phyloP scores from a whole-genome alignment of 345 rosid species.

The Eucalyptus pauciflora region DNA sequence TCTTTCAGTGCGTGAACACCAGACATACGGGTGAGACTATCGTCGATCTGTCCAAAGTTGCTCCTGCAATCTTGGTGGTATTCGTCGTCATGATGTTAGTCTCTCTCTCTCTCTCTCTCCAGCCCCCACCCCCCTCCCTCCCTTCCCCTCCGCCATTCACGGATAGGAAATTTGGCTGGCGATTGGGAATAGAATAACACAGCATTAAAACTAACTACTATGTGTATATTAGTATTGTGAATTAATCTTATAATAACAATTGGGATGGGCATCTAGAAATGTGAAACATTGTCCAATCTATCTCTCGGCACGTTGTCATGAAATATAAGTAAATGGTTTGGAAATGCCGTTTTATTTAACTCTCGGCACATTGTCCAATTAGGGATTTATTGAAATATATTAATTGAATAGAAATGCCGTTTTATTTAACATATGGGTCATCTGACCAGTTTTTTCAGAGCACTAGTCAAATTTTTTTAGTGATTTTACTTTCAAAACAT shows the following conservation, averaged over 20 bases:
- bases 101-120: background rate
- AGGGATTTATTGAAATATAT: background rate
- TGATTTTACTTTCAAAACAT: background rate
- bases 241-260: too few relatives aligned
- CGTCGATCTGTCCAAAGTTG: background rate
- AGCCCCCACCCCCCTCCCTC: background rate
- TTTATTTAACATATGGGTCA: background rate
- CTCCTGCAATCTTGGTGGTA: background rate
- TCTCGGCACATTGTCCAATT: too few relatives aligned
- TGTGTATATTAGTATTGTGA: too few relatives aligned
- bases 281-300: too few relatives aligned
- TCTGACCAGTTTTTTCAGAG: background rate
- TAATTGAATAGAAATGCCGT: background rate
- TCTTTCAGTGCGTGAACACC: background rate
- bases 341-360: background rate
- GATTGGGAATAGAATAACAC: background rate
- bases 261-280: too few relatives aligned
- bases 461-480: background rate
- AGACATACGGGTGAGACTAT: background rate
- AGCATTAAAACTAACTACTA: background rate
- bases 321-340: too few relatives aligned
- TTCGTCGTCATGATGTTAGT: background rate
- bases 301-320: too few relatives aligned
- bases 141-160: background rate
- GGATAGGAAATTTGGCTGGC: background rate